Percentiles rank a stretch among this genome's conserved stretches.
Evolutionary conservation across 225 moss, liverwort and hornwort species (phyloP).

Genomic region (Ulota crispa): DNA sequence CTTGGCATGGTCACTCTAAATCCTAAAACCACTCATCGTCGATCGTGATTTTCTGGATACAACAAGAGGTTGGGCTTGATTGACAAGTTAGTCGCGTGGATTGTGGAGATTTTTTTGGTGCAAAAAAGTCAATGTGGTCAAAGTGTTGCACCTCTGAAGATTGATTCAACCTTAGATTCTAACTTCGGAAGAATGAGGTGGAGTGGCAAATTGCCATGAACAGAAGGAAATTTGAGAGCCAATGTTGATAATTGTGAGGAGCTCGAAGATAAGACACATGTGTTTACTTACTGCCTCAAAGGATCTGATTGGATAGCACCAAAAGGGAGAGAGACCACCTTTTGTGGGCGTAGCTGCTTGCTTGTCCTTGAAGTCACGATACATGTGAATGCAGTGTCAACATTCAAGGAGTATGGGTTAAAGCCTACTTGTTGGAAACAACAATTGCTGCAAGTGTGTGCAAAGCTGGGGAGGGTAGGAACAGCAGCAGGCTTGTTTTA

Average conservation of each 20-base stretch:
- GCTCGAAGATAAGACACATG: background rate
- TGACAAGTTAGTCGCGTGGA: constrained; percentile 1
- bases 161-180: background rate
- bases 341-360: background rate
- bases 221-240: background rate
- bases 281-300: background rate
- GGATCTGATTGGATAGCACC: no score
- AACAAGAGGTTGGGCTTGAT: background rate
- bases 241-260: background rate
- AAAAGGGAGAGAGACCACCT: no score
- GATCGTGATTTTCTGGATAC: background rate
- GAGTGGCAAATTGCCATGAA: background rate
- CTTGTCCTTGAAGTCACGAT: background rate
- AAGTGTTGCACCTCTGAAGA: background rate
- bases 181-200: no score
- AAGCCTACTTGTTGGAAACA: no score
- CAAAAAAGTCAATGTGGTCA: background rate
- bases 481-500: no score
- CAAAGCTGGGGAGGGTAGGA: no score
- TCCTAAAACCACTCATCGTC: background rate
- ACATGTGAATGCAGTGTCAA: background rate
- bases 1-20: background rate
- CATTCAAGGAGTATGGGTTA: background rate
- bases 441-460: no score
- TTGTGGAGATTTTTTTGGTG: constrained; percentile 6